Evolutionary conservation across 768 basidiomycete genomes (phyloP).

Genomic region (Suillus clintonianus): DNA sequence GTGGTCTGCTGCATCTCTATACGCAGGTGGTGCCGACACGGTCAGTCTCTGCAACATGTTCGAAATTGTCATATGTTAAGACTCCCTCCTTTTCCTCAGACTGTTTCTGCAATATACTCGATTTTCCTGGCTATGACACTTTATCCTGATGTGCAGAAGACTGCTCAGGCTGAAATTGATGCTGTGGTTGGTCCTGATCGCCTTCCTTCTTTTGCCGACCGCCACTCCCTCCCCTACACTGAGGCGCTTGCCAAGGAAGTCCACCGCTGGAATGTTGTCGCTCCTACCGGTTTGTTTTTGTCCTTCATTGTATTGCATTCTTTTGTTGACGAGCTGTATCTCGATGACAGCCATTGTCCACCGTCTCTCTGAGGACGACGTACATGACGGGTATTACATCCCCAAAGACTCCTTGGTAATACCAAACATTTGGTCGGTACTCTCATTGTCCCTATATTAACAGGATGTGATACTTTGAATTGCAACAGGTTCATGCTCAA

Average conservation of each 20-base stretch:
- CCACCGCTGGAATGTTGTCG: conserved; percentile 42
- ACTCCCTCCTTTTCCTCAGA: conserved; percentile 39
- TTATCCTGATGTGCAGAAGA: conserved; percentile 54
- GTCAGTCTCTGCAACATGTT: neutral
- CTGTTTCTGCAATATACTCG: conserved; percentile 59
- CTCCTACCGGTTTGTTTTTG: conserved; percentile 41
- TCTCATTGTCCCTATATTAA: neutral
- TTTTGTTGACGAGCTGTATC: conserved; percentile 34
- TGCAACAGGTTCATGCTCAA: conserved; percentile 15
- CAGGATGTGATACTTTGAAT: neutral
- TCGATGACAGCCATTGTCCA: conserved; percentile 38
- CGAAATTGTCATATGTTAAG: neutral
- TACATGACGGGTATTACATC: conserved; percentile 62
- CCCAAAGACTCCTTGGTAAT: conserved; percentile 43
- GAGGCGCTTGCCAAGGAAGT: conserved; percentile 65
- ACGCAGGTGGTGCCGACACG: conserved; percentile 3
- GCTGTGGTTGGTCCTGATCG: conserved; percentile 57
- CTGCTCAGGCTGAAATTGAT: conserved; percentile 66
- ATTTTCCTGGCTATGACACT: conserved; percentile 65
- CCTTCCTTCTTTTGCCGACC: conserved; percentile 61
- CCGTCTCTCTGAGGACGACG: conserved; percentile 55
- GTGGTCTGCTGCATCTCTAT: conserved; percentile 39
- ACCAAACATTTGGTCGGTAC: conserved; percentile 20
- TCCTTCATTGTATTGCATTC: conserved; percentile 17
- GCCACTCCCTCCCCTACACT: conserved; percentile 57